Conservation (phyloP, 2,329 filamentous ascomycete genomes). For the Aspergillus glaucus region DNA sequence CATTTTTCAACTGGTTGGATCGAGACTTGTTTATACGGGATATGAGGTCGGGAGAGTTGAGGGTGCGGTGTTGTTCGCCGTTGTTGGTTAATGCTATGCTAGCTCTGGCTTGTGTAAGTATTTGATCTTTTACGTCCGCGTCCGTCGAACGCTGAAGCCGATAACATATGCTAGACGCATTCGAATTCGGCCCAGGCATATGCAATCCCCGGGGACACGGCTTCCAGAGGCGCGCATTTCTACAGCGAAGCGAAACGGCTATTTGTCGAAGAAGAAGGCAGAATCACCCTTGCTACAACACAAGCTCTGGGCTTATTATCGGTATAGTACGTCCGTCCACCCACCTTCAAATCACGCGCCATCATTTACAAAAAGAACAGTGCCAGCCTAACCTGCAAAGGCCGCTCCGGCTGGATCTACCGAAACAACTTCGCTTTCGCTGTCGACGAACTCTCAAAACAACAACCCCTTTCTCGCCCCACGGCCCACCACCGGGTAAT, state of each 20-base stretch:
- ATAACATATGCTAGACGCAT: slow-evolving; percentile 15
- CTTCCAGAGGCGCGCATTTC: slow-evolving; percentile 23
- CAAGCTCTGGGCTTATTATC: slow-evolving; percentile 27
- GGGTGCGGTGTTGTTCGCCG: slow-evolving; percentile 26
- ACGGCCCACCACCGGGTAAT: slow-evolving; percentile 11
- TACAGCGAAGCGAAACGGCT: slow-evolving; percentile 28
- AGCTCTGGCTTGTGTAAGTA: slow-evolving; percentile 25
- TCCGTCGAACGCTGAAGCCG: background rate
- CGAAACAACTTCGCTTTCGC: slow-evolving; percentile 21
- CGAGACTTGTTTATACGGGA: slow-evolving; percentile 28
- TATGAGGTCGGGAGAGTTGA: slow-evolving; percentile 24
- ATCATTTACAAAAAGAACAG: slow-evolving; percentile 10
- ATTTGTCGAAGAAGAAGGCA: slow-evolving; percentile 24
- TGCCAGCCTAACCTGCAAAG: slow-evolving; percentile 26
- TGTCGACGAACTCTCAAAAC: slow-evolving; percentile 17
- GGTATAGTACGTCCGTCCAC: slow-evolving; percentile 17
- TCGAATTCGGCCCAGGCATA: slow-evolving; percentile 21
- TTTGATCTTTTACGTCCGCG: too few species aligned
- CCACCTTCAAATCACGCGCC: background rate
- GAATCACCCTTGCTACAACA: slow-evolving; percentile 22
- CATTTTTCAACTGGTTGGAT: slow-evolving; percentile 27
- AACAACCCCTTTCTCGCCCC: slow-evolving; percentile 3
- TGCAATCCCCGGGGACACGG: slow-evolving; percentile 11
- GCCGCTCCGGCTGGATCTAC: slow-evolving; percentile 24
- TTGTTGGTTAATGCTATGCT: slow-evolving; percentile 31